Evolutionary conservation across 192 early-diverging fungal species (phyloP), one percentile per base, ranked within the genome.

Genomic region (Coemansia sp.): DNA sequence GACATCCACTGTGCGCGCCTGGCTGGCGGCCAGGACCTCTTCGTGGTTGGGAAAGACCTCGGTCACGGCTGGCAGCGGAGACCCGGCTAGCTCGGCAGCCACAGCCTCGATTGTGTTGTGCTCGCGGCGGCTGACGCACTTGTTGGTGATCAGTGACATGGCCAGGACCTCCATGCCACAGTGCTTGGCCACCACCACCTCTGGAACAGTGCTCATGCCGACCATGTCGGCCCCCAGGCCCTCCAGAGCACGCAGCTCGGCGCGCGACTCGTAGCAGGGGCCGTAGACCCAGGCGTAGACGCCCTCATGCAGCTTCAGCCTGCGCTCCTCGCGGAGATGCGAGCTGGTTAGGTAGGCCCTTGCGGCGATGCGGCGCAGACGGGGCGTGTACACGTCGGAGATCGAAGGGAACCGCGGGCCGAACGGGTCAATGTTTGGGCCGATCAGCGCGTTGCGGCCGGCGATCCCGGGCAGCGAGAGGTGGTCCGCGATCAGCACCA

Each of bases 181-280:
- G 66, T 96, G 93, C 32, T 83, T 80, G 14, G 91, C 91, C 18
- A 89, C 81, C 20, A 93, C 67, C 8, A 88, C 82, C 58, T 96
- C 93, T 1, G 93, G 91, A 10, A 89, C 82, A 5, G 92, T 94
- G 33, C 85, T 89, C 94, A 96, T 96, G 23, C 94, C 94, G 10
- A 90, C 93, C 20, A 81, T 75, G 64, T 94, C 93, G 11, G 80
- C 92, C 34, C 89, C 88, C 29, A 87, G 61, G 11, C 18, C 29
- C 31, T 68, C 71, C 37, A 96, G 76, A 49, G 82, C 81, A 6
- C 91, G 74, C 40, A 85, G 80, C 62, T 96, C 94, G 10, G 90
- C 86, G 39, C 86, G 80, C 13, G 89, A 86, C 71, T 97, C 94
- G 52, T 85, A 96, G 28, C 77, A 80, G 11, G 94, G 94, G 7